Evolutionary conservation across 2,329 filamentous ascomycete genomes (phyloP).

Genomic region (Nemania bipapillata): DNA sequence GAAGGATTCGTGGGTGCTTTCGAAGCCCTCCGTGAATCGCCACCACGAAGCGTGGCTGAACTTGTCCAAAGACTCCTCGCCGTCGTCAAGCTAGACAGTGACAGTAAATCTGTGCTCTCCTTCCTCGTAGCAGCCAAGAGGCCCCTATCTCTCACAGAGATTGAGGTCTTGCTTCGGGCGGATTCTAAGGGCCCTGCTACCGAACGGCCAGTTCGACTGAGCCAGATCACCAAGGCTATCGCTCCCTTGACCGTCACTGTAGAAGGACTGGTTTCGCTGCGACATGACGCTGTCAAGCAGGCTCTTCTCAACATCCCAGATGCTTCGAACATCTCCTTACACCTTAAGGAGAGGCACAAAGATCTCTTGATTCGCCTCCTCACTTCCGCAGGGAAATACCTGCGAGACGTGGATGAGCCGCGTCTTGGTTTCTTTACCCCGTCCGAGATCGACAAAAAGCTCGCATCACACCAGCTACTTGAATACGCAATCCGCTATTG

Average conservation of each 20-base stretch:
- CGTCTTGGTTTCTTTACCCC: conserved; percentile 25
- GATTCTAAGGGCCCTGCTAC: conserved; percentile 20
- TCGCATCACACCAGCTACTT: conserved; percentile 29
- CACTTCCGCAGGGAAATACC: conserved; percentile 15
- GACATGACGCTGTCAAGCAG: conserved; percentile 36
- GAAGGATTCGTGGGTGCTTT: conserved; percentile 28
- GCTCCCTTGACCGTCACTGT: conserved; percentile 28
- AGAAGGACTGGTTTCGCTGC: conserved; percentile 29
- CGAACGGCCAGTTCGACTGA: not conserved
- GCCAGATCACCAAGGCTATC: conserved; percentile 23
- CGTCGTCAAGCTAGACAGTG: conserved; percentile 22
- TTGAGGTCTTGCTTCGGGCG: conserved; percentile 28
- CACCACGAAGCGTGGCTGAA: conserved; percentile 18
- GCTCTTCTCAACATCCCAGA: conserved; percentile 34
- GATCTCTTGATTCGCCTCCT: conserved; percentile 34
- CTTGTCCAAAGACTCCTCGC: conserved; percentile 27
- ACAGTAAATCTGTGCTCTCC: conserved; percentile 27
- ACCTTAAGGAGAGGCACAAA: conserved; percentile 37
- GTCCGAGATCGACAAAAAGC: conserved; percentile 24
- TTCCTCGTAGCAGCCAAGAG: conserved; percentile 31
- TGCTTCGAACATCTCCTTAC: conserved; percentile 28
- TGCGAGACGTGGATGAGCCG: conserved; percentile 34
- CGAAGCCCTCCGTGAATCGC: conserved; percentile 27
- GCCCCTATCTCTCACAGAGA: conserved; percentile 31
- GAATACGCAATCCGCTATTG: conserved; percentile 38